Conservation (phyloP, 139 green algal species). For the Chlorella ohadii region DNA sequence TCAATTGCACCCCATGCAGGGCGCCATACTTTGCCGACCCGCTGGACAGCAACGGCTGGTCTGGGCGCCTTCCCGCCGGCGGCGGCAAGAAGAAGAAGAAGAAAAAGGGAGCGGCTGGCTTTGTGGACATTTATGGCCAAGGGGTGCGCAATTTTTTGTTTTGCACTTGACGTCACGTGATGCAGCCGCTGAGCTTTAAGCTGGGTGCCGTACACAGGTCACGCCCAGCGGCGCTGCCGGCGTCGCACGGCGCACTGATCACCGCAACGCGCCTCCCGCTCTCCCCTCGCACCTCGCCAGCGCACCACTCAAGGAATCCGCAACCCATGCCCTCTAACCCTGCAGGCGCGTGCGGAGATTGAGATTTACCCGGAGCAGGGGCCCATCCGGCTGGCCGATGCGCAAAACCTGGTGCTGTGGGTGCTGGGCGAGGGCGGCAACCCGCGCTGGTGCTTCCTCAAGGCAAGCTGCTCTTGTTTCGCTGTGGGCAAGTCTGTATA, state of each 20-base stretch:
- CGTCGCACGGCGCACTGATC: too few relatives aligned
- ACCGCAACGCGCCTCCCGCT: too few relatives aligned
- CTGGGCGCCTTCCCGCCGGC: background rate
- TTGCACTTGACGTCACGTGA: too few relatives aligned
- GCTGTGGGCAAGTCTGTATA: too few relatives aligned
- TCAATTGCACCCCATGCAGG: too few relatives aligned
- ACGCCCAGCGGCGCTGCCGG: too few relatives aligned
- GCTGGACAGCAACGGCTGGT: background rate
- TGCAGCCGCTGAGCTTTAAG: too few relatives aligned
- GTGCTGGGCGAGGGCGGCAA: constrained; percentile 60
- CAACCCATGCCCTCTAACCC: background rate
- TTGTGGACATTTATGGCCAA: constrained; percentile 23
- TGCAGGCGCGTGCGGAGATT: constrained; percentile 11
- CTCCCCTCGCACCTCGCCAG: too few relatives aligned
- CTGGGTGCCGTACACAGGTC: too few relatives aligned
- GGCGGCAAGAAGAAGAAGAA: constrained; percentile 34
- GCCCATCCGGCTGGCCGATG: constrained; percentile 54
- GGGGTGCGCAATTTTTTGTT: constrained; percentile 24
- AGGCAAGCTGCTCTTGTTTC: constrained; percentile 47
- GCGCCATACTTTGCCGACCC: constrained; percentile 23
- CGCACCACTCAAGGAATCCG: too few relatives aligned
- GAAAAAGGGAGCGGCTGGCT: background rate
- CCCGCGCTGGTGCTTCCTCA: constrained; percentile 67
- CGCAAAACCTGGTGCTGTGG: constrained; percentile 70
- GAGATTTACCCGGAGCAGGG: constrained; percentile 13